A percentile compares a stretch with the other conserved stretches of the same genome.
Conservation (phyloP, 805 yeast genomes). For the Jamesozyma hellenica region DNA sequence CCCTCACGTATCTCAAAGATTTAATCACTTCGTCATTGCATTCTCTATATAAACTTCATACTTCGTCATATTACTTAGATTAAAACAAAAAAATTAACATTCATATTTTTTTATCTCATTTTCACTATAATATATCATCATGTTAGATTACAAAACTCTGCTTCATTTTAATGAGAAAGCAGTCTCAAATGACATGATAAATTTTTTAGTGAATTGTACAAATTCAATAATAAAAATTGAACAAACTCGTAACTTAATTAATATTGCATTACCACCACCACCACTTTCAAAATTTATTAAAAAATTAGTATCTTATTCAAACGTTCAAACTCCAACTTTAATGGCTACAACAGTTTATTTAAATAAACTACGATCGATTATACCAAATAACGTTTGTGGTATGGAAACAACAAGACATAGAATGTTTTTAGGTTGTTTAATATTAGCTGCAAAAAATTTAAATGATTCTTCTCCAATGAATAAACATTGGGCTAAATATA, state of each 20-base stretch:
- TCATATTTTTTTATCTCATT: too few relatives aligned
- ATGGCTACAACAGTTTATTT: conserved; percentile 87
- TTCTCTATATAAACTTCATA: too few relatives aligned
- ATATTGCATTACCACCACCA: conserved; percentile 28
- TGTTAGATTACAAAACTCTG: conserved; percentile 22
- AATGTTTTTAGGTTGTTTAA: conserved; percentile 79
- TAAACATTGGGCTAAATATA: conserved; percentile 92
- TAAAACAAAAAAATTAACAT: too few relatives aligned
- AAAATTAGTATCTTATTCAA: conserved; percentile 64
- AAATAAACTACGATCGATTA: conserved; percentile 44
- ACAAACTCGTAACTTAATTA: conserved; percentile 6
- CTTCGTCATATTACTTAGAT: too few relatives aligned
- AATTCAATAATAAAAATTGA: conserved; percentile 15
- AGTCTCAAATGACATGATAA: conserved; percentile 25
- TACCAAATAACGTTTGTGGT: conserved; percentile 84
- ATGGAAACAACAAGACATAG: conserved; percentile 90
- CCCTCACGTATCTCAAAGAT: too few relatives aligned
- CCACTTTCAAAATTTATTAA: conserved; percentile 57
- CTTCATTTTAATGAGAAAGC: conserved; percentile 19
- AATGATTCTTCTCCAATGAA: conserved; percentile 93
- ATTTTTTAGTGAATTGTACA: conserved; percentile 21
- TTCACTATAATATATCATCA: too few relatives aligned
- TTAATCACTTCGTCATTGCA: too few relatives aligned
- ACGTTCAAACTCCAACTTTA: conserved; percentile 89
- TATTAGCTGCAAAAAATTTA: conserved; percentile 82